phyloP scores from a whole-genome alignment of 2,329 filamentous ascomycete genomes.

The Scedosporium dehoogii region DNA sequence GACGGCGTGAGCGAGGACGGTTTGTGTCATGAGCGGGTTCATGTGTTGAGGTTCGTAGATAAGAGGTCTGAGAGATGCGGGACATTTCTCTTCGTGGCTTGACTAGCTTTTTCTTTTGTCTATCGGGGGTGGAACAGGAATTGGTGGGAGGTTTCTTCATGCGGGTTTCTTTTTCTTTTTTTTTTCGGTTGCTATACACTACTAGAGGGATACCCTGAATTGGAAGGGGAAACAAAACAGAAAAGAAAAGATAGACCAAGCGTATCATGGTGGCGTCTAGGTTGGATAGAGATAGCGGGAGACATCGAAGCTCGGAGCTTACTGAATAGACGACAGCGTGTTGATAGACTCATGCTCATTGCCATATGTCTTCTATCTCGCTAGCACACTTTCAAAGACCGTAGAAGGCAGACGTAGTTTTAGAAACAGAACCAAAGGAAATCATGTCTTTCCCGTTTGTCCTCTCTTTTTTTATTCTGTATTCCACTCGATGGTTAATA shows the following conservation, averaged over 20 bases:
- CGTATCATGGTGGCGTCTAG: not conserved
- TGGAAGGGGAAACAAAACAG: not conserved
- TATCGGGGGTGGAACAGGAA: not conserved
- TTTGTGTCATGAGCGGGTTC: not conserved
- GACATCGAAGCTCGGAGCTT: not conserved
- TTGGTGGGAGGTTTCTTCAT: not conserved
- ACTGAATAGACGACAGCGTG: too few relatives aligned
- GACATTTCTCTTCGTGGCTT: not conserved
- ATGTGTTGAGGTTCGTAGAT: not conserved
- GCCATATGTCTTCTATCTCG: too few relatives aligned
- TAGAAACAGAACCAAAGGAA: not conserved
- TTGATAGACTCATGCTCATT: too few relatives aligned
- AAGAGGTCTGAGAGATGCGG: not conserved
- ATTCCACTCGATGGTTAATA: not conserved
- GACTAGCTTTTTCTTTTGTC: not conserved
- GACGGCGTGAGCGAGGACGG: not conserved
- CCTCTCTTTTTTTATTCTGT: not conserved
- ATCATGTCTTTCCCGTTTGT: not conserved
- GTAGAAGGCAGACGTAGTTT: not conserved
- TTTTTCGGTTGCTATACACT: not conserved
- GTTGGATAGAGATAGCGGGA: not conserved
- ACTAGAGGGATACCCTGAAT: constrained; percentile 5
- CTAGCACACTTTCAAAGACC: too few relatives aligned
- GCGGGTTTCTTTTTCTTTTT: not conserved
- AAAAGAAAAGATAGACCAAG: not conserved